Percentiles rank a stretch among this genome's conserved stretches.
Conservation (phyloP, 768 basidiomycete species). For the Pleurotus salmoneostramineus region DNA sequence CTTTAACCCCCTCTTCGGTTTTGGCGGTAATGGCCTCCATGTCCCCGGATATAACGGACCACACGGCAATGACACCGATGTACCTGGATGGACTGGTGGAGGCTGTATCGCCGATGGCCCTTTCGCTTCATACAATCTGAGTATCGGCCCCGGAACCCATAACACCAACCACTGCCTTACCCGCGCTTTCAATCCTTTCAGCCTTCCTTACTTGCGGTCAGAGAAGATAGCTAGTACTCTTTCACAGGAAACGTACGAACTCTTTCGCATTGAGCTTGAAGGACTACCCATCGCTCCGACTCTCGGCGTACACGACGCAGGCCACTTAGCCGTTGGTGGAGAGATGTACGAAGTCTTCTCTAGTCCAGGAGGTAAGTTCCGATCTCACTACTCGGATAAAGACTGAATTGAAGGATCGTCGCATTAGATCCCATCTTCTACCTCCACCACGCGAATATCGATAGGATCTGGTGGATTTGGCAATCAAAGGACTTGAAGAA, state of each 20-base stretch:
- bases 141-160: slow-evolving; percentile 28
- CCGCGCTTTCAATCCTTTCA: slow-evolving; percentile 24
- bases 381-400: neutral
- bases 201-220: slow-evolving; percentile 15
- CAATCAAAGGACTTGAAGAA: slow-evolving; percentile 18
- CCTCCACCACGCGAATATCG: slow-evolving; percentile 34
- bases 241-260: slow-evolving; percentile 22
- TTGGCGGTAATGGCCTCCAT: slow-evolving; percentile 31
- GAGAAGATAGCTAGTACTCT: slow-evolving; percentile 18
- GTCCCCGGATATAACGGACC: slow-evolving; percentile 17
- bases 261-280: slow-evolving; percentile 32
- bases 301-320: slow-evolving; percentile 28
- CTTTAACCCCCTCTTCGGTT: slow-evolving; percentile 30
- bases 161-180: slow-evolving; percentile 27
- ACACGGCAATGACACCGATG: slow-evolving; percentile 8
- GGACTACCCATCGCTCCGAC: slow-evolving; percentile 23
- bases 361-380: slow-evolving; percentile 31
- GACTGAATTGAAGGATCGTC: neutral
- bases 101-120: slow-evolving; percentile 28
- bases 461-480: slow-evolving; percentile 39
- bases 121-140: slow-evolving; percentile 27
- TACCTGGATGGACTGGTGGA: slow-evolving; percentile 7
- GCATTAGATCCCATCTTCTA: slow-evolving; percentile 35
- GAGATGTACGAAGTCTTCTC: slow-evolving; percentile 29
- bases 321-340: slow-evolving; percentile 29